Percentiles rank a stretch among this genome's conserved stretches.
Conservation (phyloP, 306 rosid genomes). For the Begonia peltatifolia region DNA sequence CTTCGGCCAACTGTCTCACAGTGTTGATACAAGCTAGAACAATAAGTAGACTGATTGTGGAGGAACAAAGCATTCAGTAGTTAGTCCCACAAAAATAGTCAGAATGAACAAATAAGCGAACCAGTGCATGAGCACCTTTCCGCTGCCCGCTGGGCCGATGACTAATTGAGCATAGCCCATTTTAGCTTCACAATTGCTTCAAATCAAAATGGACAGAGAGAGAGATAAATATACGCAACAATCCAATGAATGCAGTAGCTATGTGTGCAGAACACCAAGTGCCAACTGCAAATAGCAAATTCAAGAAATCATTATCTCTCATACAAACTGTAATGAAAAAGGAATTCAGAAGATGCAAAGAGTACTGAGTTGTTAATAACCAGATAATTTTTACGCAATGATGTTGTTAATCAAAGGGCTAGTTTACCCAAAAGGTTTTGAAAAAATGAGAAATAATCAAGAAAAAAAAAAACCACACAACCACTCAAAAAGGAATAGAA, state of each 20-base stretch:
- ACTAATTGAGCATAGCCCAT: constrained; percentile 62
- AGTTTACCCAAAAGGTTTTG: too few species aligned
- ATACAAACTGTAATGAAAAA: constrained; percentile 16
- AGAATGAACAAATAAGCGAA: background rate
- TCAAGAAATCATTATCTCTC: constrained; percentile 30
- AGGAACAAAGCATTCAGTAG: constrained; percentile 8
- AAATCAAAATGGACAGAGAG: constrained; percentile 21
- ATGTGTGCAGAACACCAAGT: constrained; percentile 52
- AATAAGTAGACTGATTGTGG: constrained; percentile 53
- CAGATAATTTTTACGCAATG: too few species aligned
- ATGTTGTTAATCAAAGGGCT: too few species aligned
- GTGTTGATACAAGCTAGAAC: constrained; percentile 63
- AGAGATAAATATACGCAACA: constrained; percentile 29
- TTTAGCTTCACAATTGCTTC: constrained; percentile 3
- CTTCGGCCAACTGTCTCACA: constrained; percentile 36
- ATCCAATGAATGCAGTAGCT: constrained; percentile 38
- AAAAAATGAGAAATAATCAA: too few species aligned
- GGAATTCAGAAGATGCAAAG: background rate
- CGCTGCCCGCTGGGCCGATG: constrained; percentile 67
- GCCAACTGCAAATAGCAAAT: constrained; percentile 29
- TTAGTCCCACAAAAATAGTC: background rate
- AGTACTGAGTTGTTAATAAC: too few species aligned
- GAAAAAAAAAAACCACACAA: too few species aligned
- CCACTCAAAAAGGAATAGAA: too few species aligned
- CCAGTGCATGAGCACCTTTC: constrained; percentile 32